Conservation (phyloP, 169 alveolate genomes). For the Plasmodium gaboni region DNA sequence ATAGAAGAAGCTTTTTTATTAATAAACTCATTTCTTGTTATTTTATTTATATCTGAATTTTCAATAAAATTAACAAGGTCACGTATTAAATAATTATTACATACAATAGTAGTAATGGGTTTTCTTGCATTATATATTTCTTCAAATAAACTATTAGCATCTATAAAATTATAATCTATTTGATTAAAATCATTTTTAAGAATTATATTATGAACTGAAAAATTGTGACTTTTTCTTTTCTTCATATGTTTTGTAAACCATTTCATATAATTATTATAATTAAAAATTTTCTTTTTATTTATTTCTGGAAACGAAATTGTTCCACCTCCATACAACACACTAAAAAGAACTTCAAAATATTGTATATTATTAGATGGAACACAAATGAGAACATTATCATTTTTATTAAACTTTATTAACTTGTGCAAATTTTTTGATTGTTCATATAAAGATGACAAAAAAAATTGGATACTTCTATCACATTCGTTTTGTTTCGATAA, state of each 20-base stretch:
- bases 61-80: constrained; percentile 57
- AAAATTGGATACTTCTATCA: constrained; percentile 55
- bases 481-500: constrained; percentile 72
- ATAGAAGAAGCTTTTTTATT: constrained; percentile 36
- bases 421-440: constrained; percentile 21
- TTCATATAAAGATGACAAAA: constrained; percentile 19
- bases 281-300: constrained; percentile 26
- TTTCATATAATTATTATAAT: constrained; percentile 46
- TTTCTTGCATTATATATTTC: constrained; percentile 16
- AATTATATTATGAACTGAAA: constrained; percentile 51
- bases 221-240: constrained; percentile 29
- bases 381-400: constrained; percentile 31
- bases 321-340: constrained; percentile 29
- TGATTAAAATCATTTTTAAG: constrained; percentile 31
- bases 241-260: constrained; percentile 71
- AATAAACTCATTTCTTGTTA: constrained; percentile 58
- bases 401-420: constrained; percentile 8
- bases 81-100: constrained; percentile 70
- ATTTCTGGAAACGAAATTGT: constrained; percentile 50
- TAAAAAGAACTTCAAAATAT: constrained; percentile 59
- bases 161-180: constrained; percentile 52
- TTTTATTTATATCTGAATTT: constrained; percentile 38
- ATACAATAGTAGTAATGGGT: constrained; percentile 19
- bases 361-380: constrained; percentile 56
- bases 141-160: constrained; percentile 63